Base-by-base conservation (phyloP, 148 eudicot species). In the Rhododendron mucronatum region DNA sequence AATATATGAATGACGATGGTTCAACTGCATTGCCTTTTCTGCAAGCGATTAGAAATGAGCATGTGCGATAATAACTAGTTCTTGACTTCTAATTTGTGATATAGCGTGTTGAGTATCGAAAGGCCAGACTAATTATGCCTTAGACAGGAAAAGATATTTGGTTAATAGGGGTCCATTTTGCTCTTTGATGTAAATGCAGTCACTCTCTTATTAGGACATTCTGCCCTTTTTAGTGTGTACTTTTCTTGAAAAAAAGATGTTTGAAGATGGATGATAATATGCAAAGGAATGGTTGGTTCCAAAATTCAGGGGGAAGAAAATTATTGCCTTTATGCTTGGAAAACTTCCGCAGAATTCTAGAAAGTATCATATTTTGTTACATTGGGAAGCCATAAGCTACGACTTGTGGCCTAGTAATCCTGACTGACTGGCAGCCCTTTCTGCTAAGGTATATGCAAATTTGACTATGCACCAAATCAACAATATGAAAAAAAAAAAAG, bases 1-100 rank as follows among this genome's bases (percentile, higher is more conserved):
- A 85, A 61, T 77, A 7, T n/a, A 16, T 44, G 73, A 41, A 35
- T 55, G 71, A 53, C 37, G 69, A 82, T 61, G 65, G 37, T 39
- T 61, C 75, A 82, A 81, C 83, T 55, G 80, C 47, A 26, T 53
- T 35, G 51, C 51, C 51, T 81, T 71, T 55, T 74, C 63, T 69
- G 21, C 61, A 61, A 80, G 83, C 30, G 11, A 33, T 82, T 11
- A 48, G 53, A 86, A 67, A 48, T 80, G 26, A 69, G 12, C 55
- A 11, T 18, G 16, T 69, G 15, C 6, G 55, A 47, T 26, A 78
- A 78, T n/a, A 12, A 39, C 30, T 1, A 8, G n/a, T 44, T 67
- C 4, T 47, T 67, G n/a, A 61, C 21, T 20, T 15, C 37, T 11
- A 33, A 21, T 81, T 2, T 30, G 28, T 4, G 18, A 59, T 18